Evolutionary conservation across 2,329 filamentous ascomycete genomes (phyloP).

Genomic region (Hypoxylon sp.): DNA sequence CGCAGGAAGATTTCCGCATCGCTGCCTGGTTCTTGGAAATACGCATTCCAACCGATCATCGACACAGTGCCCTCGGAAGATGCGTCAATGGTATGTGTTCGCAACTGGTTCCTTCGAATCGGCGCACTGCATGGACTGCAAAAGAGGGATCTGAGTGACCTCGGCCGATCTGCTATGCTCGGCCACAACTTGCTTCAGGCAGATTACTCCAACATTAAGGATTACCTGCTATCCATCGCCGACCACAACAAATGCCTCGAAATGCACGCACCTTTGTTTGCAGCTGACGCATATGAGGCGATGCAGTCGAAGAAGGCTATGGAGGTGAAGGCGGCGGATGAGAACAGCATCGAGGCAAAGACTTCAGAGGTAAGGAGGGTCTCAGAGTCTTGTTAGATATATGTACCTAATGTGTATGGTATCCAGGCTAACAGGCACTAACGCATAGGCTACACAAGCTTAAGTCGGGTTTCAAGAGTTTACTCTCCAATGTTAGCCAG

Average conservation of each 20-base stretch:
- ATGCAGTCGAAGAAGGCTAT: constrained; percentile 13
- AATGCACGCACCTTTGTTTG: constrained; percentile 7
- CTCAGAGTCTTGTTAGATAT: background rate
- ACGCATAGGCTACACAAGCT: background rate
- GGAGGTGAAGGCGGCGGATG: background rate
- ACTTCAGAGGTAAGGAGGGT: background rate
- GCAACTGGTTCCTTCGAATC: constrained; percentile 8
- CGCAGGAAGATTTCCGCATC: background rate
- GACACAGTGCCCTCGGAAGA: constrained; percentile 15
- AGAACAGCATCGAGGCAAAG: background rate
- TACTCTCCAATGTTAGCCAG: background rate
- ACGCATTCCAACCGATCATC: constrained; percentile 6
- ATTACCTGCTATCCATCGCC: constrained; percentile 10
- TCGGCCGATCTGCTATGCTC: background rate
- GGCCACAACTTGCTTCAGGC: constrained; percentile 17
- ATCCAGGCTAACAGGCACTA: background rate
- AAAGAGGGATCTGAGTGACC: background rate
- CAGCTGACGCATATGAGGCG: constrained; percentile 22
- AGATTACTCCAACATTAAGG: constrained; percentile 2
- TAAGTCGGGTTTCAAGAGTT: background rate
- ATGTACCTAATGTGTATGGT: background rate
- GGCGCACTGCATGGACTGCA: background rate
- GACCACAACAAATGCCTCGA: background rate
- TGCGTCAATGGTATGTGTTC: background rate
- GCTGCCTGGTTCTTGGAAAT: background rate